These are phyloP conservation scores for Xylariaceae sp. DNA, from an alignment of 2,329 filamentous ascomycete species.

Conservation along the genomic window DNA sequence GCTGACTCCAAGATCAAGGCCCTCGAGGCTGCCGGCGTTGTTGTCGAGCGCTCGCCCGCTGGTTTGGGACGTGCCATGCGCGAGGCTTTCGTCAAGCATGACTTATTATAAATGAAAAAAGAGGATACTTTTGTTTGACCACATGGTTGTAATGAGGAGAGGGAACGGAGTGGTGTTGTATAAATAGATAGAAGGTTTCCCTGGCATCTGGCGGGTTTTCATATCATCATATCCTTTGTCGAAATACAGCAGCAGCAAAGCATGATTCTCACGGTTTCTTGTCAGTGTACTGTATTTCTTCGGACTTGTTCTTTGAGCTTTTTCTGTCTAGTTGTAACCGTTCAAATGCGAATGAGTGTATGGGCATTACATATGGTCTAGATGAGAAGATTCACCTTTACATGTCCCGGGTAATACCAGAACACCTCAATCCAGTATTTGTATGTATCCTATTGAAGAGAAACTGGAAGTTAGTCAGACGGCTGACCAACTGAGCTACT, in stretches of 20 bases:
- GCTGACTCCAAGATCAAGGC: slow-evolving; percentile 98
- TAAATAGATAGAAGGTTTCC: slow-evolving; percentile 21
- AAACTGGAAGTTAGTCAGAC: too few relatives aligned
- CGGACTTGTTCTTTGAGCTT: neutral
- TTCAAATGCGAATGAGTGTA: too few relatives aligned
- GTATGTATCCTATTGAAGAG: too few relatives aligned
- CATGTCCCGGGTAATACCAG: too few relatives aligned
- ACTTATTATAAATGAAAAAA: slow-evolving; percentile 70
- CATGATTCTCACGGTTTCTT: slow-evolving; percentile 4
- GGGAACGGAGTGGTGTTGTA: slow-evolving; percentile 18
- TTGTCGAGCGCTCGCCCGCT: slow-evolving; percentile 94
- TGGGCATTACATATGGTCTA: too few relatives aligned
- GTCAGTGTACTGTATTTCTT: slow-evolving; percentile 2
- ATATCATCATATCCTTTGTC: slow-evolving; percentile 10
- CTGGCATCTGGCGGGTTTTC: slow-evolving; percentile 16
- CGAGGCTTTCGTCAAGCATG: slow-evolving; percentile 91
- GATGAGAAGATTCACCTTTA: too few relatives aligned
- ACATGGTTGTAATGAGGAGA: too few relatives aligned
- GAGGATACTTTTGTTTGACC: slow-evolving; percentile 6
- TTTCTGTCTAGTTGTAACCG: neutral
- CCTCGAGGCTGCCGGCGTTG: slow-evolving; percentile 86
- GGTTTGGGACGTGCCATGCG: slow-evolving; percentile 89
- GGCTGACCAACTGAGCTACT: too few relatives aligned
- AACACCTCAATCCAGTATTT: too few relatives aligned
- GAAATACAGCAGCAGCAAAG: slow-evolving; percentile 14